Base-by-base conservation (phyloP, 2,329 filamentous ascomycete genomes). In the Trichoderma hamatum region DNA sequence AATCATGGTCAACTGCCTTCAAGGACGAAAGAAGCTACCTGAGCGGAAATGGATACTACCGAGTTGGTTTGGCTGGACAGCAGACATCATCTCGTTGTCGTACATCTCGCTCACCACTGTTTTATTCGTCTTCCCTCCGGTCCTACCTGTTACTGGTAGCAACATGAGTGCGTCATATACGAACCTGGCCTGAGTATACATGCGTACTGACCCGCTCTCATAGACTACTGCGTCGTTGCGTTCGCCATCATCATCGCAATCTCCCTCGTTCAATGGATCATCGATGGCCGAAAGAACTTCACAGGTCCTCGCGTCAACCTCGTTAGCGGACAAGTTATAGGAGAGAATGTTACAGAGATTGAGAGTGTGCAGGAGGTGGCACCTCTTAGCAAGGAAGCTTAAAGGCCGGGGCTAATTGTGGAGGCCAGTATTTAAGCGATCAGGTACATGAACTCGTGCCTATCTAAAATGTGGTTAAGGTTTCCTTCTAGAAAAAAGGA, bases 111-210 rank as follows among this genome's bases (percentile, higher is more conserved):
- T 93, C 5, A 92, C 90, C 0, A 92, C 89, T 0, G 87, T 93
- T 0, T 82, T 93, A 0, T 93, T 93, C 77, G 81, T 92, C 34
- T 92, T 93, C 75, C 90, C 91, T 1, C 90, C 90, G 0, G 84
- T 82, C 0, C 73, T 89, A 3, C 90, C 89, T 0, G 89, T 90
- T 0, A 87, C 86, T 0, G 85, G 85, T 2, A 87, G 82, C 72
- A 92, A 86, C 76, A 93, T 93, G 90, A 93, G 74, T 75, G 61
- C 2, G 73, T 64, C 24, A 1, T 11, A 39, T 6, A 14, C 21
- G 1, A 14, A 3, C 2, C 24, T 2, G 3, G 4, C 13, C 21
- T 5, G 5, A 21, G 19, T 16, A 13, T 9, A 1, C 13, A 13
- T 34, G 3, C 28, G 5, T 43, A 19, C 60, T 63, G 10, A 63